These are phyloP conservation scores for Aspergillus indologenus DNA, from an alignment of 495 filamentous ascomycete species.

Conservation along the genomic window DNA sequence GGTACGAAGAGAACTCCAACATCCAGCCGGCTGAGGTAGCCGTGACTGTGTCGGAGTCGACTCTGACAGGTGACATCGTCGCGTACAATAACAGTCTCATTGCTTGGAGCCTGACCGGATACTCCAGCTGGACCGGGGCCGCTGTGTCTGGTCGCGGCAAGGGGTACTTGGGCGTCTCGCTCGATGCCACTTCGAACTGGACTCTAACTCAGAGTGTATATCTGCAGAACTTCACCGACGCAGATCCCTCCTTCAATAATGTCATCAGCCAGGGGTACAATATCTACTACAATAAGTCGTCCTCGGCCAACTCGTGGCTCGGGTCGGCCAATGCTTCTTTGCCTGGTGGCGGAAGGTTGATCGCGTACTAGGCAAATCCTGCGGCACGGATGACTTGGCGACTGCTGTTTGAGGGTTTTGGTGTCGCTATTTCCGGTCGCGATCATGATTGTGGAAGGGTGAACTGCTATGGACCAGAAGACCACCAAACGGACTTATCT, in stretches of 20 bases:
- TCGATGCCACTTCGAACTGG: constrained; percentile 20
- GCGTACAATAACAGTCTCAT: background rate
- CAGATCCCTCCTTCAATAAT: constrained; percentile 8
- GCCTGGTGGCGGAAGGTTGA: no score
- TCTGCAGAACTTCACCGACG: constrained; percentile 18
- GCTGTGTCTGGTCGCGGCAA: constrained; percentile 4
- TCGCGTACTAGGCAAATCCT: no score
- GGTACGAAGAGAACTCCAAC: background rate
- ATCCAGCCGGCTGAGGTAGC: background rate
- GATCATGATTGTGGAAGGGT: no score
- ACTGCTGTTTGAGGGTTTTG: no score
- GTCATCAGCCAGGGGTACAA: constrained; percentile 9
- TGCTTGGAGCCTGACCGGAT: background rate
- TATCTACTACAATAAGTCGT: background rate
- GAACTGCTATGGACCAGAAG: no score
- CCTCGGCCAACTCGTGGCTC: background rate
- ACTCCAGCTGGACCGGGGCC: background rate
- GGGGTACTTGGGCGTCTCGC: constrained; percentile 12
- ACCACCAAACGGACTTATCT: no score
- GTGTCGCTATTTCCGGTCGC: no score
- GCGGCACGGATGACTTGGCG: no score
- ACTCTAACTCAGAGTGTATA: constrained; percentile 15
- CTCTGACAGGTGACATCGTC: background rate
- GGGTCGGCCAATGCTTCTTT: no score
- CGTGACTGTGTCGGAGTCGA: background rate